A percentile compares a stretch with the other conserved stretches of the same genome.
phyloP scores from a whole-genome alignment of 2,329 filamentous ascomycete species.

The Penicillium nordicum region DNA sequence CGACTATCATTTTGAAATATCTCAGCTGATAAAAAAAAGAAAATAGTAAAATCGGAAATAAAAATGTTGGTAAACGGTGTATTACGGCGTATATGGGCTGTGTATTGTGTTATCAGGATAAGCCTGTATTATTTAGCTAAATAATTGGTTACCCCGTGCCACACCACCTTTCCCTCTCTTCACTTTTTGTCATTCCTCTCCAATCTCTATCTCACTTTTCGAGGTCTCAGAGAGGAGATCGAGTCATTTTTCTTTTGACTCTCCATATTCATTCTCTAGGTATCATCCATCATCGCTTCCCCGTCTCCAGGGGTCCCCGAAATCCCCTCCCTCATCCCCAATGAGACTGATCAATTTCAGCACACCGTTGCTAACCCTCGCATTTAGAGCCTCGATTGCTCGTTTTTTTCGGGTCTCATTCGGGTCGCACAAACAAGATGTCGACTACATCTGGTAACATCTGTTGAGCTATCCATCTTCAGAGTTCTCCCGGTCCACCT shows the following conservation, averaged over 20 bases:
- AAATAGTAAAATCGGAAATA: background rate
- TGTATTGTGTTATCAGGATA: constrained; percentile 12
- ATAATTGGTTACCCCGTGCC: constrained; percentile 27
- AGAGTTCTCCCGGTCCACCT: constrained; percentile 32
- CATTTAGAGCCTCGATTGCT: constrained; percentile 9
- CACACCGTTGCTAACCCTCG: constrained; percentile 3
- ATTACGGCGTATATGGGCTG: constrained; percentile 1
- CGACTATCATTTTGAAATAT: constrained; percentile 2
- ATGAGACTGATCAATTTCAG: background rate
- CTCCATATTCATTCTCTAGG: background rate
- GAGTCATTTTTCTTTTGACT: background rate
- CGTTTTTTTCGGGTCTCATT: constrained; percentile 4
- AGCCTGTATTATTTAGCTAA: constrained; percentile 17
- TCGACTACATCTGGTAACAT: constrained; percentile 30
- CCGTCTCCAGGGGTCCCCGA: background rate
- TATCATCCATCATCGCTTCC: background rate
- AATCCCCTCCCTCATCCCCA: background rate
- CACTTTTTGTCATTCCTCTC: constrained; percentile 8
- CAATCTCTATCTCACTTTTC: background rate
- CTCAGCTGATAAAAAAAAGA: constrained; percentile 8
- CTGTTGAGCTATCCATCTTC: constrained; percentile 37
- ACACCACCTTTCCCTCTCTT: constrained; percentile 12
- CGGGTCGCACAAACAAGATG: constrained; percentile 33
- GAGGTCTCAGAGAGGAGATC: background rate
- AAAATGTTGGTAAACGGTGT: background rate